These are phyloP conservation scores for Desmodesmus armatus DNA, from an alignment of 139 green algal genomes.

Conservation along the genomic window DNA sequence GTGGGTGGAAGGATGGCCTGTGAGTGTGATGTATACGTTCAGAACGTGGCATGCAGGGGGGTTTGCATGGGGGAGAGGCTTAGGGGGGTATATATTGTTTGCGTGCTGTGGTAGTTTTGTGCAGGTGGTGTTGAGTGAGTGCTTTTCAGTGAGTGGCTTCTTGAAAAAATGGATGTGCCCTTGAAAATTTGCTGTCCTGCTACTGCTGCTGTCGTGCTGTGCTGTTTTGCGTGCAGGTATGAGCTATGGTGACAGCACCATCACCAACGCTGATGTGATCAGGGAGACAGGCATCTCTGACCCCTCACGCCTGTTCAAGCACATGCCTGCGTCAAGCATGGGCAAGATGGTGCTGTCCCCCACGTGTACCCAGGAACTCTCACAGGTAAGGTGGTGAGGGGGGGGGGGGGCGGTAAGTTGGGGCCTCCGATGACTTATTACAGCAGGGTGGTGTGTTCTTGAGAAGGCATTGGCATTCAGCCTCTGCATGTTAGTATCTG, in stretches of 20 bases:
- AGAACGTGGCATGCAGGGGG: too few species aligned
- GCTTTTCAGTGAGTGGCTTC: not conserved
- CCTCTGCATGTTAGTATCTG: not conserved
- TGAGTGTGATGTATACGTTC: too few species aligned
- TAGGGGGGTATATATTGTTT: too few species aligned
- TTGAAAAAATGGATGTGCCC: too few species aligned
- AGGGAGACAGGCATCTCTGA: constrained; percentile 14
- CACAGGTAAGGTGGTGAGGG: not conserved
- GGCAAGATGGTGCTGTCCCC: constrained; percentile 1
- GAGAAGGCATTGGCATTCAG: not conserved
- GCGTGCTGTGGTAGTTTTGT: too few species aligned
- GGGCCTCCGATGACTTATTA: not conserved
- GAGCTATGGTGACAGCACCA: constrained; percentile 10
- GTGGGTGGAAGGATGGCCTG: too few species aligned
- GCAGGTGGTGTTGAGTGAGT: too few species aligned
- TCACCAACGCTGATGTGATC: not conserved
- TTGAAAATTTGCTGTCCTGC: not conserved
- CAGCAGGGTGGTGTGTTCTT: not conserved
- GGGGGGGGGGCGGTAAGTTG: not conserved
- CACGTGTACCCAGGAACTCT: constrained; percentile 20
- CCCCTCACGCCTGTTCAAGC: not conserved
- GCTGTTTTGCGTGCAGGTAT: not conserved
- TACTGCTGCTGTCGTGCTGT: not conserved
- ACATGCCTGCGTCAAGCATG: not conserved
- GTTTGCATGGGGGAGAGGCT: too few species aligned